Percentiles rank a stretch among this genome's conserved stretches.
phyloP scores from a whole-genome alignment of 306 rosid genomes.

The Vigna reflexopilosa region DNA sequence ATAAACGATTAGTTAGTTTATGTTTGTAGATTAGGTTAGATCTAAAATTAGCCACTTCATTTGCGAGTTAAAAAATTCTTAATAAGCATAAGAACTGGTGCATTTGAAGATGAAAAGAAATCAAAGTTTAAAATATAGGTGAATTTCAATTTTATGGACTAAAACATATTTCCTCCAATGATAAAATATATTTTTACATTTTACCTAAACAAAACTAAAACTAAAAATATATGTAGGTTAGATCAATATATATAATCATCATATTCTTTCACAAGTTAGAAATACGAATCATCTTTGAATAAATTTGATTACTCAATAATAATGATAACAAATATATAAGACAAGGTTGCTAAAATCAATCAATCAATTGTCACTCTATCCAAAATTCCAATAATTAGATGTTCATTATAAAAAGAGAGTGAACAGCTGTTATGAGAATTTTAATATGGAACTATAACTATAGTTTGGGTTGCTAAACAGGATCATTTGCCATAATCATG shows the following conservation, averaged over 20 bases:
- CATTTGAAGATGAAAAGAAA: neutral
- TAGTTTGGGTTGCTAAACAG: neutral
- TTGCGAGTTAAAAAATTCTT: neutral
- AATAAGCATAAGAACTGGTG: neutral
- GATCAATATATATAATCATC: too few species aligned
- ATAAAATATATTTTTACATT: neutral
- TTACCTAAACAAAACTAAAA: neutral
- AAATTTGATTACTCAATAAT: too few species aligned
- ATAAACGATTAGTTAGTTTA: neutral
- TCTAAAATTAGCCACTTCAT: neutral
- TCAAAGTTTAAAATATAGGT: too few species aligned
- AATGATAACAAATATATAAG: too few species aligned
- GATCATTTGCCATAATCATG: neutral
- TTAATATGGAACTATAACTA: neutral
- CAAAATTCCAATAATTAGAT: neutral
- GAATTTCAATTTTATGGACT: too few species aligned
- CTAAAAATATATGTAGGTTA: neutral
- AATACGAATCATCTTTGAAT: too few species aligned
- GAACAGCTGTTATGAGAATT: neutral
- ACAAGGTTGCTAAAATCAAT: neutral
- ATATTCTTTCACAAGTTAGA: too few species aligned
- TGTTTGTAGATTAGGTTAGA: neutral
- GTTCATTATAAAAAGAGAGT: too few species aligned
- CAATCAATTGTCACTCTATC: neutral
- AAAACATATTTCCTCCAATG: too few species aligned